Percentiles rank a stretch among this genome's conserved stretches.
These are phyloP conservation scores for Aspergillus fructus DNA, from an alignment of 2,329 filamentous ascomycete genomes.

Conservation along the genomic window DNA sequence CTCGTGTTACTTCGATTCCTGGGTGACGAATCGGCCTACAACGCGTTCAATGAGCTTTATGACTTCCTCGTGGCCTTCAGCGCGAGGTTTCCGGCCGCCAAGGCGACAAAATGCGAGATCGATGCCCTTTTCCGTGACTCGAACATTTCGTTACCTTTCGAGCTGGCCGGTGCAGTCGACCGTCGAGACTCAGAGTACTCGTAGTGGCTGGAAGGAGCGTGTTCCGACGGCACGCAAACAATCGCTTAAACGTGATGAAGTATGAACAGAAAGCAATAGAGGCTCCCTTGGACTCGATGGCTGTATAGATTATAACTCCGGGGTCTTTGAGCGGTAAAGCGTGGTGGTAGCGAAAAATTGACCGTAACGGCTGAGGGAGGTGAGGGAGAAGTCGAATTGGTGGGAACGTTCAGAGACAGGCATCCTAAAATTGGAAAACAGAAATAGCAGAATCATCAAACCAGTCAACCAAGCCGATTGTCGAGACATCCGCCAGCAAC, in stretches of 20 bases:
- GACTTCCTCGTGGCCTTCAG: conserved; percentile 26
- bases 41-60: conserved; percentile 30
- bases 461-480: not conserved
- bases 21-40: conserved; percentile 21
- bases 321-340: not conserved
- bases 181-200: conserved; percentile 16
- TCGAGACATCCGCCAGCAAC: not conserved
- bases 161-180: conserved; percentile 23
- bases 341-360: not conserved
- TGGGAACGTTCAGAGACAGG: not conserved
- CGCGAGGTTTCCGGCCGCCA: conserved; percentile 23
- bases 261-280: not conserved
- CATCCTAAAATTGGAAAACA: not conserved
- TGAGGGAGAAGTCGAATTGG: not conserved
- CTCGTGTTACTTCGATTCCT: conserved; percentile 21
- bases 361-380: not conserved
- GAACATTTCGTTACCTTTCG: conserved; percentile 21
- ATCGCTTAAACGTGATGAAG: not conserved
- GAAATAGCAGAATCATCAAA: not conserved
- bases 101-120: conserved; percentile 24
- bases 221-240: not conserved
- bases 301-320: not conserved
- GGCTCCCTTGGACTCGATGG: not conserved
- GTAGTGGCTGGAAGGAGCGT: conserved; percentile 3
- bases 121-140: conserved; percentile 15